These are phyloP conservation scores for Talaromyces sp. DNA, from an alignment of 2,329 filamentous ascomycete genomes.

Conservation along the genomic window DNA sequence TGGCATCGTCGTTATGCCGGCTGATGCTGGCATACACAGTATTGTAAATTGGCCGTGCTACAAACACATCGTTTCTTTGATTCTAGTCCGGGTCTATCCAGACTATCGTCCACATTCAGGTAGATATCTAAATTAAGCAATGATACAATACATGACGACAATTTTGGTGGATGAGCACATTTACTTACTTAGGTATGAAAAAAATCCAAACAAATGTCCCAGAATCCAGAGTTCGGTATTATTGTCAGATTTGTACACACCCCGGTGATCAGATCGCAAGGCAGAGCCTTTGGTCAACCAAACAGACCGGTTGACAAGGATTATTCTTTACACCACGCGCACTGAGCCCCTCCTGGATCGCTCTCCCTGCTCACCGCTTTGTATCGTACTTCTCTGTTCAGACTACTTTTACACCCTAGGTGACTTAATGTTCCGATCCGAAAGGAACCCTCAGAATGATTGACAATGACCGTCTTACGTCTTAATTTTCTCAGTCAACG, in stretches of 20 bases:
- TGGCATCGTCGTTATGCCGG: neutral
- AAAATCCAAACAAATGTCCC: neutral
- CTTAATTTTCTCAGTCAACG: neutral
- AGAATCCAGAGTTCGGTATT: neutral
- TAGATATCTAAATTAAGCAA: neutral
- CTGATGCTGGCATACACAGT: neutral
- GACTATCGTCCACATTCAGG: neutral
- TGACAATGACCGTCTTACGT: neutral
- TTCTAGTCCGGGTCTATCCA: neutral
- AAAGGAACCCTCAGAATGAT: neutral
- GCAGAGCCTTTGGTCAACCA: neutral
- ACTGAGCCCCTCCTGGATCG: neutral
- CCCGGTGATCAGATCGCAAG: neutral
- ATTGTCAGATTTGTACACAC: neutral
- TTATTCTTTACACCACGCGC: neutral
- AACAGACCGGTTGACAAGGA: neutral
- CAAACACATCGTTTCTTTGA: neutral
- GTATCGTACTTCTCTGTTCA: neutral
- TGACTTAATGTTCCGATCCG: neutral
- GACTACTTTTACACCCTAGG: neutral
- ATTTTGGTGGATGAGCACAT: neutral
- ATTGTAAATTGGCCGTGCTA: neutral
- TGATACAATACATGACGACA: neutral
- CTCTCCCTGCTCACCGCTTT: neutral
- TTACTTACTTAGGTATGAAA: neutral